Percentiles rank a stretch among this genome's conserved stretches.
These are phyloP conservation scores for Solanum dulcamara DNA, from an alignment of 257 asterid genomes.

Conservation along the genomic window DNA sequence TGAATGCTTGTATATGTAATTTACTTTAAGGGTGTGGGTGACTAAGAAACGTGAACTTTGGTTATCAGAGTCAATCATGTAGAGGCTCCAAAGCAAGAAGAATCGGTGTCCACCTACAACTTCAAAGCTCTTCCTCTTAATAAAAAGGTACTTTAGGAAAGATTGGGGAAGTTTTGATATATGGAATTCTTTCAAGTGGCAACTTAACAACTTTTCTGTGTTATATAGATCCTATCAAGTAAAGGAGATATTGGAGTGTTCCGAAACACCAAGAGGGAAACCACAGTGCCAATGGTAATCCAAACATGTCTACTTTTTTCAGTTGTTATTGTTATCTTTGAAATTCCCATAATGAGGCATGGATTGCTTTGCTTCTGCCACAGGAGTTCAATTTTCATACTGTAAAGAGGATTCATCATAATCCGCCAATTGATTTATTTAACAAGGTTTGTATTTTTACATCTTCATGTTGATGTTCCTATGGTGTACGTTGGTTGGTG, in stretches of 20 bases:
- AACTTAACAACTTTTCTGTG: neutral
- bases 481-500: neutral
- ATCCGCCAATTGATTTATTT: conserved; percentile 72
- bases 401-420: conserved; percentile 47
- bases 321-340: neutral
- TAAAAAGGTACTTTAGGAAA: conserved; percentile 42
- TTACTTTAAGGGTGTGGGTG: neutral
- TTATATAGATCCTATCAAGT: conserved; percentile 64
- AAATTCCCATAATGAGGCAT: neutral
- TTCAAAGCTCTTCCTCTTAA: conserved; percentile 78
- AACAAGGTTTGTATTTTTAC: conserved; percentile 41
- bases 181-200: neutral
- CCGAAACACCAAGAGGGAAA: conserved; percentile 56
- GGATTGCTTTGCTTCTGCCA: neutral
- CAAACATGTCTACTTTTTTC: neutral
- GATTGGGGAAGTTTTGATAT: neutral
- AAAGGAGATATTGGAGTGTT: conserved; percentile 82
- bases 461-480: neutral
- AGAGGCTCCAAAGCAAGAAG: conserved; percentile 33
- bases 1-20: neutral
- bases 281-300: conserved; percentile 71
- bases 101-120: conserved; percentile 27
- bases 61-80: conserved; percentile 23
- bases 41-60: neutral
- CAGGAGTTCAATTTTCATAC: conserved; percentile 80